Evolutionary conservation across 305 asterid genomes (phyloP).

Genomic region (Petunia hybrid): DNA sequence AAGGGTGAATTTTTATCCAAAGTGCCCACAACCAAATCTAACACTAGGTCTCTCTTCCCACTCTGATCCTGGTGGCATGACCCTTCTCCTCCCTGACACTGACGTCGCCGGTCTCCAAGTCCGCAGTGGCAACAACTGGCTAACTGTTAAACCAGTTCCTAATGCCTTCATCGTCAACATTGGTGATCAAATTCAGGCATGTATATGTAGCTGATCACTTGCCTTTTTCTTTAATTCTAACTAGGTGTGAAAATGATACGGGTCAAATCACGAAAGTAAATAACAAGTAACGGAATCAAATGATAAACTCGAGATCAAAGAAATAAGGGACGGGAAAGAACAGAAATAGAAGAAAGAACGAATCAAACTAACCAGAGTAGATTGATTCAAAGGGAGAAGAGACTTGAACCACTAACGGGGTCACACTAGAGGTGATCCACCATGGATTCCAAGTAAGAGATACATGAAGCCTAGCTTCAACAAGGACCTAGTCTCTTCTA

Average conservation of each 20-base stretch:
- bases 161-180: conserved; percentile 79
- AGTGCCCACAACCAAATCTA: conserved; percentile 90
- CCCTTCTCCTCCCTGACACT: conserved; percentile 74
- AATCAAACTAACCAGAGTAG: too few species aligned
- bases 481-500: too few species aligned
- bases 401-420: too few species aligned
- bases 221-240: not conserved
- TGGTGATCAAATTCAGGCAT: conserved; percentile 86
- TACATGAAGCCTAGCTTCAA: too few species aligned
- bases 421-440: too few species aligned
- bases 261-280: too few species aligned
- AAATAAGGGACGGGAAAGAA: too few species aligned
- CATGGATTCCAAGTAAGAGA: too few species aligned
- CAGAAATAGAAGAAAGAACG: too few species aligned
- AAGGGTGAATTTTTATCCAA: conserved; percentile 80
- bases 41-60: conserved; percentile 83
- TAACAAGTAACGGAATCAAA: too few species aligned
- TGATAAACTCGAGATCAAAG: too few species aligned
- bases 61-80: conserved; percentile 84
- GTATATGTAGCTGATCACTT: not conserved
- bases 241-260: not conserved
- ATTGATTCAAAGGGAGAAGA: too few species aligned
- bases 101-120: conserved; percentile 84
- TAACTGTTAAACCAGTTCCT: conserved; percentile 70
- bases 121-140: conserved; percentile 58